A percentile compares a stretch with the other conserved stretches of the same genome.
Evolutionary conservation across 345 rosid genomes (phyloP).

Genomic region (Reutealis trisperma): DNA sequence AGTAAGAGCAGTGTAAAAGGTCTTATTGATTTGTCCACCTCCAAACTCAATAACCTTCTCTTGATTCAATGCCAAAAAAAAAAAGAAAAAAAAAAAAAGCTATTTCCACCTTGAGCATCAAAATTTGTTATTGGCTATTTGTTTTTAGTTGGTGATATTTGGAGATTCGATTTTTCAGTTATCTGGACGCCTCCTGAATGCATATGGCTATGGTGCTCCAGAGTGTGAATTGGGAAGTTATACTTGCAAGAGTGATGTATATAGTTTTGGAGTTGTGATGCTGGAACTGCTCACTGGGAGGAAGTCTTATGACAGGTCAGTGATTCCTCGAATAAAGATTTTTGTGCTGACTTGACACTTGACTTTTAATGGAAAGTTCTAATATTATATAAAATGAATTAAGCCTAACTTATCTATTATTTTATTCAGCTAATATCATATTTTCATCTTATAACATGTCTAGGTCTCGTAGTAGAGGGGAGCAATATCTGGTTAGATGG

Average conservation of each 20-base stretch:
- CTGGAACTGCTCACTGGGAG: constrained; percentile 90
- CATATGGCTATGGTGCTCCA: constrained; percentile 65
- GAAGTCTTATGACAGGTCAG: constrained; percentile 78
- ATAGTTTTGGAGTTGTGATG: constrained; percentile 94
- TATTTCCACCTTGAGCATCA: not conserved
- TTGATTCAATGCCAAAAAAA: not conserved
- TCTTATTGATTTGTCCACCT: not conserved
- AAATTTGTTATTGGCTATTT: not conserved
- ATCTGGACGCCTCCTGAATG: constrained; percentile 40
- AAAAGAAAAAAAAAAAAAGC: not conserved
- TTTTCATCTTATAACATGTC: constrained; percentile 14
- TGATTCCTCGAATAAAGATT: not conserved
- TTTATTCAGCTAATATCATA: too few species aligned
- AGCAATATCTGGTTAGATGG: constrained; percentile 88
- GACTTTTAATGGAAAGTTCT: not conserved
- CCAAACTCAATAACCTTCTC: not conserved
- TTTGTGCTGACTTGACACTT: not conserved
- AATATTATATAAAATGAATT: not conserved
- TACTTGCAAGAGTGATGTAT: constrained; percentile 86
- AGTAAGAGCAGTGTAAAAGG: not conserved
- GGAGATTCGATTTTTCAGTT: constrained; percentile 35
- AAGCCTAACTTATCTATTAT: not conserved
- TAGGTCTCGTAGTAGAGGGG: constrained; percentile 75
- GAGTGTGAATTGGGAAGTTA: constrained; percentile 78
- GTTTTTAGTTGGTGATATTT: constrained; percentile 14